Evolutionary conservation across 2,329 filamentous ascomycete genomes (phyloP).

Genomic region (Fusarium neocosmosporiellum): DNA sequence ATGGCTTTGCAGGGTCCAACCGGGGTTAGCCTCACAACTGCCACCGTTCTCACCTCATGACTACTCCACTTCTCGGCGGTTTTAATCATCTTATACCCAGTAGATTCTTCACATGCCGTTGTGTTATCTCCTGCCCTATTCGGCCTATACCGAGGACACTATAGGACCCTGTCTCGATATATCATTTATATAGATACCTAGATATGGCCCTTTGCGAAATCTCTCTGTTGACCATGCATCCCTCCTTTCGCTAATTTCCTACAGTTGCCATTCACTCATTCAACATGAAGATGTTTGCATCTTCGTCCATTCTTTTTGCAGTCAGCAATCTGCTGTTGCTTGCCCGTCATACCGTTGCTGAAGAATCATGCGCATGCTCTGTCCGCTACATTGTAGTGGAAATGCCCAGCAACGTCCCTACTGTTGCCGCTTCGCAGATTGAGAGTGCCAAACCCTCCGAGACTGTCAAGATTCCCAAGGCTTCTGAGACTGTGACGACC

Average conservation of each 20-base stretch:
- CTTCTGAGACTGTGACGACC: not conserved
- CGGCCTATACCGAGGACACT: not conserved
- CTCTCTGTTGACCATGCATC: not conserved
- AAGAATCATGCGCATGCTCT: not conserved
- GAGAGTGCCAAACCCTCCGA: not conserved
- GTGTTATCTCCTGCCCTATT: not conserved
- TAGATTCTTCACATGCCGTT: not conserved
- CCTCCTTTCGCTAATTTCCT: not conserved
- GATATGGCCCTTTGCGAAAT: not conserved
- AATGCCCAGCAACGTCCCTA: slow-evolving; percentile 2
- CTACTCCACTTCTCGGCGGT: not conserved
- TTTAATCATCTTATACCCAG: slow-evolving; percentile 2
- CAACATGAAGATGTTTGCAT: not conserved
- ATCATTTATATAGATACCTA: not conserved
- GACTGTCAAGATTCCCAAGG: not conserved
- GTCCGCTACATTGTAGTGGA: slow-evolving; percentile 4
- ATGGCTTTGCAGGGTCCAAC: not conserved
- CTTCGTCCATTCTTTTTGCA: slow-evolving; percentile 6
- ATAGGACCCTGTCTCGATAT: not conserved
- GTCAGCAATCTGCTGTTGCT: not conserved
- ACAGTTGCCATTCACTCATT: not conserved
- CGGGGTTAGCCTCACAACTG: slow-evolving; percentile 3
- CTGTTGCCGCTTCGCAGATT: not conserved
- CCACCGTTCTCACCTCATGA: slow-evolving; percentile 3
- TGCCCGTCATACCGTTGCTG: not conserved